These are phyloP conservation scores for Tieghemostelium lacteum DNA, from an alignment of 78 protist genomes.

Conservation along the genomic window DNA sequence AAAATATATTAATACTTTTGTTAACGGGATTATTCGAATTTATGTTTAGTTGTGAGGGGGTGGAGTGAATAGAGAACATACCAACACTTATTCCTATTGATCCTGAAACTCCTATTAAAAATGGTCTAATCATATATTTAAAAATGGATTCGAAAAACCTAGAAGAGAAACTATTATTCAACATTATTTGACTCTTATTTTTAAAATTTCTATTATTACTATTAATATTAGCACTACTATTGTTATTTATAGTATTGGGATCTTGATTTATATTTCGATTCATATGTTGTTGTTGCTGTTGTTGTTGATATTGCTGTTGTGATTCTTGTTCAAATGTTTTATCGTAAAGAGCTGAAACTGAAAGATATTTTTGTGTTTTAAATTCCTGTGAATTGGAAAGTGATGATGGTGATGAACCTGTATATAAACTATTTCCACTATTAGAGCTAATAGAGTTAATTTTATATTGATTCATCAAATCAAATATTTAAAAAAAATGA, in stretches of 20 bases:
- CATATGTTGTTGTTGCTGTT: not conserved
- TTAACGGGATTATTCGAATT: too few species aligned
- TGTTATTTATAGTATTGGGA: not conserved
- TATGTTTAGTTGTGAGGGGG: too few species aligned
- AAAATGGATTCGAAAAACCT: constrained; percentile 18
- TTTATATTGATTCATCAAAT: not conserved
- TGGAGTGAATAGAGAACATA: too few species aligned
- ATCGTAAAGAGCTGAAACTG: not conserved
- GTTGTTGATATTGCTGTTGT: not conserved
- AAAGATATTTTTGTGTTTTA: not conserved
- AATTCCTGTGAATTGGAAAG: not conserved
- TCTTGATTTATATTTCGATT: too few species aligned
- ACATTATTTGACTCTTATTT: not conserved
- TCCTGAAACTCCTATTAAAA: constrained; percentile 62
- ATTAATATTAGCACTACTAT: not conserved
- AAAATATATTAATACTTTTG: too few species aligned
- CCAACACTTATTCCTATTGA: constrained; percentile 74
- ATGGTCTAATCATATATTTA: constrained; percentile 49
- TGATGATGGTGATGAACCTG: not conserved
- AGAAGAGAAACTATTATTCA: not conserved
- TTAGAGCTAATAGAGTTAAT: too few species aligned
- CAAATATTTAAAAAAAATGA: not conserved
- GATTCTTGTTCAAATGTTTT: not conserved
- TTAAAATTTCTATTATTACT: not conserved
- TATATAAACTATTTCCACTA: too few species aligned